Conservation (phyloP, 139 green algal genomes). For the Yamagishiella unicocca region DNA sequence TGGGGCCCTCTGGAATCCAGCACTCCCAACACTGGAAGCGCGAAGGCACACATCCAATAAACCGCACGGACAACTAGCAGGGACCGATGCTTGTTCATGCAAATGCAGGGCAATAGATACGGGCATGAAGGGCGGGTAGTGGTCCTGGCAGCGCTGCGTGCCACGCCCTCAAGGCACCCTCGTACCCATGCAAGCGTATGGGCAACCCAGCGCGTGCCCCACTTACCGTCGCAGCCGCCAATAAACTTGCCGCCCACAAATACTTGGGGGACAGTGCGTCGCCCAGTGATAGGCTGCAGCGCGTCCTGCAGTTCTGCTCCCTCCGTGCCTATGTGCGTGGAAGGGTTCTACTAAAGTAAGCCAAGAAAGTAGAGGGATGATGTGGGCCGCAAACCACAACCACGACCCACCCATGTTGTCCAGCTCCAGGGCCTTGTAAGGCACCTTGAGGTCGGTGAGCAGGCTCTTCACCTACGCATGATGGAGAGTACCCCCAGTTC, state of each 20-base stretch:
- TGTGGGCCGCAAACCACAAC: too few relatives aligned
- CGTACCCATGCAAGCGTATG: neutral
- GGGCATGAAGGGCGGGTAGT: too few relatives aligned
- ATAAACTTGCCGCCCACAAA: conserved; percentile 82
- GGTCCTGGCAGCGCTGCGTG: too few relatives aligned
- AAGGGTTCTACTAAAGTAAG: neutral
- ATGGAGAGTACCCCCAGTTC: too few relatives aligned
- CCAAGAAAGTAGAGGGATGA: too few relatives aligned
- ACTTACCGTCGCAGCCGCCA: conserved; percentile 80
- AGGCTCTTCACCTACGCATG: conserved; percentile 36
- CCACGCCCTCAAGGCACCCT: too few relatives aligned
- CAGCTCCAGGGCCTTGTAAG: conserved; percentile 34
- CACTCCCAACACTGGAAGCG: too few relatives aligned
- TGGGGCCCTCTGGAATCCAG: too few relatives aligned
- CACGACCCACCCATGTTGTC: conserved; percentile 44
- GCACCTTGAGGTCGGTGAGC: conserved; percentile 34
- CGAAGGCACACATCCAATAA: too few relatives aligned
- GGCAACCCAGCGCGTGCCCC: neutral
- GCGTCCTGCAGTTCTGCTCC: conserved; percentile 75
- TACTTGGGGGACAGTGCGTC: conserved; percentile 86
- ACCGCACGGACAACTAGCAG: too few relatives aligned
- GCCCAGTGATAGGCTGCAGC: conserved; percentile 65
- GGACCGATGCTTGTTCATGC: too few relatives aligned
- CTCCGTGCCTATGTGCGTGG: conserved; percentile 53
- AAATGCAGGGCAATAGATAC: too few relatives aligned